Conservation (phyloP, 768 basidiomycete genomes). For the Leccinum barrowsii region DNA sequence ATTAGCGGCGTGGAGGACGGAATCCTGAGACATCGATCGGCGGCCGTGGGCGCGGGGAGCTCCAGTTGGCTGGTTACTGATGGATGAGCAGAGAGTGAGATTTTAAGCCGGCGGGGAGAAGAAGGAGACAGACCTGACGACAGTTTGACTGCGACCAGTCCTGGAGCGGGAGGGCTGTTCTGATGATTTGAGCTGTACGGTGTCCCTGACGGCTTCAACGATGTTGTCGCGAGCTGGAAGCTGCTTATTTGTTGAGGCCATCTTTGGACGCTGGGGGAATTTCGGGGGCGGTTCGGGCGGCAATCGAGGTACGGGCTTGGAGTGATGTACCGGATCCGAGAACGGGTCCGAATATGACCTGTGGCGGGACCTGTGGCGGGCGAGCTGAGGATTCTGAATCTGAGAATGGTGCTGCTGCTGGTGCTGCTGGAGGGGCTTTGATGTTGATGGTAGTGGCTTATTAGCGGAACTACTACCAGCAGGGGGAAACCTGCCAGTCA, state of each 20-base stretch:
- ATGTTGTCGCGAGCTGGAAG: constrained; percentile 39
- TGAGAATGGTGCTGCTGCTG: constrained; percentile 12
- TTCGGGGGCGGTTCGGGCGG: constrained; percentile 36
- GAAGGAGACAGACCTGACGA: constrained; percentile 27
- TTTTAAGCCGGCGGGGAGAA: not conserved
- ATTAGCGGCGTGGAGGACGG: constrained; percentile 37
- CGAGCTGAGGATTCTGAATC: constrained; percentile 18
- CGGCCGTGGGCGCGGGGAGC: constrained; percentile 31
- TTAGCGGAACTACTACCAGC: constrained; percentile 14
- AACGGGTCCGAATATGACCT: constrained; percentile 56
- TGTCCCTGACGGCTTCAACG: constrained; percentile 65
- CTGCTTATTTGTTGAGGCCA: constrained; percentile 29
- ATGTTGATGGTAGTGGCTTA: constrained; percentile 26
- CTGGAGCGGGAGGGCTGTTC: constrained; percentile 44
- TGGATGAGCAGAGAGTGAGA: constrained; percentile 18
- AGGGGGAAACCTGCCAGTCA: constrained; percentile 10
- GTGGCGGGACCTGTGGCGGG: constrained; percentile 34
- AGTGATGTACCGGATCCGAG: constrained; percentile 35
- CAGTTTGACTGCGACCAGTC: constrained; percentile 57
- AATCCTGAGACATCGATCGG: constrained; percentile 51
- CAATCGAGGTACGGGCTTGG: constrained; percentile 38
- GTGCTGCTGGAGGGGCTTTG: not conserved
- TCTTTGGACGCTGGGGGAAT: constrained; percentile 23
- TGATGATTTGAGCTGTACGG: constrained; percentile 51
- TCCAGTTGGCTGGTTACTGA: constrained; percentile 22